Evolutionary conservation across 2,329 filamentous ascomycete species (phyloP), one percentile per base, ranked within the genome.

Genomic region (Elsinoe australis): DNA sequence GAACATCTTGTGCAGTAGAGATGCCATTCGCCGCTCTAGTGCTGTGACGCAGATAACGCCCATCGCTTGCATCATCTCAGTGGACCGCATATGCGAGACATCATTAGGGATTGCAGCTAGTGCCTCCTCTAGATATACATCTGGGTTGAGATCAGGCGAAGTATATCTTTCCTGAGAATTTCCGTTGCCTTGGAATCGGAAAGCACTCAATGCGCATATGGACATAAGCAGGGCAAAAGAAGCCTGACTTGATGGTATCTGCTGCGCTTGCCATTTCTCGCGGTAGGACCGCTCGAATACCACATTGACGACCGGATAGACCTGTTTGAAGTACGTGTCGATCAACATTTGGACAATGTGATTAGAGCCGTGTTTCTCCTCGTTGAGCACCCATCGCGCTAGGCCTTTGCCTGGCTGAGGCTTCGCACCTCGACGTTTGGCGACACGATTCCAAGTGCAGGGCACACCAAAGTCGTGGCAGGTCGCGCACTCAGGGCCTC

Each of bases 221-320:
- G 39, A 21, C 39, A 44, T 44, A 3, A 44, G 39, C 4, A 44
- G 26, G 6, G 39, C 39, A n/a, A 28, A 44, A 19, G 39, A 44
- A 6, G 26, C 24, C 15, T 44, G 39, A 14, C 39, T 32, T 6
- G 24, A 18, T 12, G 39, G 39, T 5, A 32, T 31, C 24, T 44
- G 24, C 5, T 32, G 21, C 12, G n/a, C 18, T 21, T 44, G 39
- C 39, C 39, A 44, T 18, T 44, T 44, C 24, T 44, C 39, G 14
- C 39, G 39, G 17, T 28, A 44, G 18, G 39, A 44, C 17, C 39
- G n/a, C 26, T 44, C 39, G 39, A 44, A 44, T 2, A 44, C 39
- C 4, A 44, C 39, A 44, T 44, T 44, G 26, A 44, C 39, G 14
- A 44, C 39, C 2, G 39, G 39, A 19, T 44, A 44, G 9, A 24